A percentile compares a stretch with the other conserved stretches of the same genome.
Evolutionary conservation across 345 rosid genomes (phyloP).

Genomic region (Noccaea caerulescens): DNA sequence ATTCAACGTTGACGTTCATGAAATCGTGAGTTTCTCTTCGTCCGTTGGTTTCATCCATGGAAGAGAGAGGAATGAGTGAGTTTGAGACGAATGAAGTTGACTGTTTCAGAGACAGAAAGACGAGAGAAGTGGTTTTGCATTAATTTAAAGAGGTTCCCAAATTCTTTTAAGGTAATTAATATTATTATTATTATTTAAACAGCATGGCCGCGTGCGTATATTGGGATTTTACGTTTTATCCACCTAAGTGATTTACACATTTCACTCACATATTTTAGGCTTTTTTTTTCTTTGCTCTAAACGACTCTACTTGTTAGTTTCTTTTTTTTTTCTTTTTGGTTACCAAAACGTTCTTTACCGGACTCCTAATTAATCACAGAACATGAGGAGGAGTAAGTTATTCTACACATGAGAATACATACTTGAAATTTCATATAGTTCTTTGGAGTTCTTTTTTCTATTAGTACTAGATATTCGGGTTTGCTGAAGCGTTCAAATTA

Average conservation of each 20-base stretch:
- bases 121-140: conserved; percentile 38
- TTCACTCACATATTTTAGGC: conserved; percentile 4
- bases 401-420: background rate
- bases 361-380: background rate
- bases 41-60: conserved; percentile 46
- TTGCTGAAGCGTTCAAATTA: background rate
- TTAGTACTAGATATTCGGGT: background rate
- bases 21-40: conserved; percentile 58
- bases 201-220: conserved; percentile 15
- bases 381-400: background rate
- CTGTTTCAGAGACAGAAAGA: conserved; percentile 41
- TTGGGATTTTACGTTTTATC: conserved; percentile 16
- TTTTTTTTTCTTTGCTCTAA: background rate
- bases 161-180: conserved; percentile 32
- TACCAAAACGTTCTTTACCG: background rate
- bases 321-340: background rate
- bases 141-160: conserved; percentile 40
- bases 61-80: conserved; percentile 20
- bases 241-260: conserved; percentile 7
- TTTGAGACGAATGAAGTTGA: conserved; percentile 35
- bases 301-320: background rate
- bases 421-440: background rate
- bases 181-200: conserved; percentile 22
- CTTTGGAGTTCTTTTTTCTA: background rate
- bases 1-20: conserved; percentile 60